Conservation (phyloP, 2,329 filamentous ascomycete genomes). For the Fusarium oligoseptatum region DNA sequence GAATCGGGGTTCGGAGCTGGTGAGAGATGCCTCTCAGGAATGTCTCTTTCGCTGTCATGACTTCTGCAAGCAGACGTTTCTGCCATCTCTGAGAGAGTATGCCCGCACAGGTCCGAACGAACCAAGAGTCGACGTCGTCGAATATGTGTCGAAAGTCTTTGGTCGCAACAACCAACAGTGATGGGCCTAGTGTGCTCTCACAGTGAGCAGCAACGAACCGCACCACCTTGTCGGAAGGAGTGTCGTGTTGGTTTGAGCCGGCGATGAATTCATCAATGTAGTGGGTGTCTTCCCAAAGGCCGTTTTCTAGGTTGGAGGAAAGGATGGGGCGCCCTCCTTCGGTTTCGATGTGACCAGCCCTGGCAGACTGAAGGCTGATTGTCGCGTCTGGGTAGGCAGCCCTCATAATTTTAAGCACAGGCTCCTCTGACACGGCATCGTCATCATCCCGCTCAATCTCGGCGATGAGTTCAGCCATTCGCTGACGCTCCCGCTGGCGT, state of each 20-base stretch:
- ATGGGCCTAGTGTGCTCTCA: conserved; percentile 48
- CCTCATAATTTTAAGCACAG: conserved; percentile 47
- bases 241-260: conserved; percentile 50
- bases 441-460: conserved; percentile 42
- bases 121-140: conserved; percentile 62
- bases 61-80: conserved; percentile 54
- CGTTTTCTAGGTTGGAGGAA: conserved; percentile 50
- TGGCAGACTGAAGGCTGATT: conserved; percentile 47
- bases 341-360: conserved; percentile 43
- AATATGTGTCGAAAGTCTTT: conserved; percentile 59
- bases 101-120: conserved; percentile 56
- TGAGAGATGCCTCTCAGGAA: conserved; percentile 62
- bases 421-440: conserved; percentile 27
- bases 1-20: conserved; percentile 62
- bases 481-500: conserved; percentile 56
- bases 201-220: conserved; percentile 55
- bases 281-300: conserved; percentile 59
- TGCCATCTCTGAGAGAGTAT: conserved; percentile 56
- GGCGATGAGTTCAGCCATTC: conserved; percentile 54
- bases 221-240: conserved; percentile 47
- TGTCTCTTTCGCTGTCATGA: conserved; percentile 57
- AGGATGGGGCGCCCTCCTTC: conserved; percentile 46
- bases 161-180: conserved; percentile 55
- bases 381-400: conserved; percentile 51
- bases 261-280: conserved; percentile 55